Evolutionary conservation across 1,139 yeast genomes (phyloP).

Genomic region (Sugiyamaella neomexicana): DNA sequence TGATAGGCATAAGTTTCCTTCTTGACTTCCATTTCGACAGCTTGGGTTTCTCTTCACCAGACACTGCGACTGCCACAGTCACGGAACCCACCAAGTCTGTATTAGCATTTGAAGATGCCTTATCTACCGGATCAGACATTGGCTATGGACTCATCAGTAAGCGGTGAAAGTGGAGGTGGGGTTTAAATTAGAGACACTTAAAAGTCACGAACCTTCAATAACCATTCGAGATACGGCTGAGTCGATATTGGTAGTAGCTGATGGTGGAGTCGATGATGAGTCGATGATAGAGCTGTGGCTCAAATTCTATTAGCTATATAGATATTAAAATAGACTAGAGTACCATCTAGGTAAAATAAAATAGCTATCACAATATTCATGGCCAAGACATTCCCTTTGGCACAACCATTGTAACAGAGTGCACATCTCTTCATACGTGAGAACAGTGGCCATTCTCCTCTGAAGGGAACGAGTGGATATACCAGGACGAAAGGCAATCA

Average conservation of each 20-base stretch:
- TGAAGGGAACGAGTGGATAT: slow-evolving; percentile 45
- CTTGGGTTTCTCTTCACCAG: slow-evolving; percentile 1
- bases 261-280: not conserved
- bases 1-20: slow-evolving; percentile 15
- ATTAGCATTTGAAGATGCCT: not conserved
- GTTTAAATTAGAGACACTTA: no score
- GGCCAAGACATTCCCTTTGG: slow-evolving; percentile 45
- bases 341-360: slow-evolving; percentile 59
- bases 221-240: no score
- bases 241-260: no score
- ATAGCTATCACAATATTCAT: slow-evolving; percentile 50
- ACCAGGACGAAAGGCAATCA: slow-evolving; percentile 57
- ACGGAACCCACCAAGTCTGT: not conserved
- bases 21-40: slow-evolving; percentile 19
- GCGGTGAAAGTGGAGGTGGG: not conserved
- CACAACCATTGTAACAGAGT: slow-evolving; percentile 60
- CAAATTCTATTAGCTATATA: no score
- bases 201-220: no score
- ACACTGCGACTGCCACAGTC: no score
- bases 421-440: slow-evolving; percentile 52
- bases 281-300: no score
- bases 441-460: slow-evolving; percentile 44
- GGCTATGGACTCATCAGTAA: not conserved
- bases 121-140: not conserved
- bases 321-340: slow-evolving; percentile 21